A percentile compares a stretch with the other conserved stretches of the same genome.
phyloP scores from a whole-genome alignment of 495 filamentous ascomycete genomes.

The Astrocystis sublimbata region DNA sequence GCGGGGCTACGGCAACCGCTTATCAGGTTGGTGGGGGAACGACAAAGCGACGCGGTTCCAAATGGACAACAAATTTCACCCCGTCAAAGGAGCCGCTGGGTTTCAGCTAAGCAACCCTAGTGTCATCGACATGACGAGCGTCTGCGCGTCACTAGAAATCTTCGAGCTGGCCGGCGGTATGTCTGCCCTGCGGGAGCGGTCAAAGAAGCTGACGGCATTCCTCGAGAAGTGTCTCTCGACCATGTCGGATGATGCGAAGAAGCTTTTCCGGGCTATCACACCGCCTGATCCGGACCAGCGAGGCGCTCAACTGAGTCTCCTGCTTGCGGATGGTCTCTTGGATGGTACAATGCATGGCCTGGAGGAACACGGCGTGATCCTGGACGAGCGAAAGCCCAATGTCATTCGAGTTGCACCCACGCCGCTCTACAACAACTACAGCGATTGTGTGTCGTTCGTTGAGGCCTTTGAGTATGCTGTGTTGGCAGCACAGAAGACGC shows the following conservation, averaged over 20 bases:
- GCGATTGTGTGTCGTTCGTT: slow-evolving; percentile 77
- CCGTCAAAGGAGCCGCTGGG: slow-evolving; percentile 67
- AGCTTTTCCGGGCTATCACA: slow-evolving; percentile 76
- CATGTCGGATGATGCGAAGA: slow-evolving; percentile 43
- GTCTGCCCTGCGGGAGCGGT: slow-evolving; percentile 69
- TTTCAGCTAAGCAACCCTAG: slow-evolving; percentile 72
- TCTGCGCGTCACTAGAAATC: slow-evolving; percentile 75
- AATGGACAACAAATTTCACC: slow-evolving; percentile 78
- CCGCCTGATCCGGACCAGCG: slow-evolving; percentile 69
- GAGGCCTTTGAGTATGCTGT: slow-evolving; percentile 60
- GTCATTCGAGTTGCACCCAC: slow-evolving; percentile 91
- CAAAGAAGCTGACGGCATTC: slow-evolving; percentile 73
- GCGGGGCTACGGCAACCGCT: slow-evolving; percentile 52
- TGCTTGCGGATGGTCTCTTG: slow-evolving; percentile 66
- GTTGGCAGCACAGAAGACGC: slow-evolving; percentile 28
- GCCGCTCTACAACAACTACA: slow-evolving; percentile 84
- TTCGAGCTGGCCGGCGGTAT: slow-evolving; percentile 73
- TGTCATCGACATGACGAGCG: slow-evolving; percentile 65
- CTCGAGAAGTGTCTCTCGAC: slow-evolving; percentile 67
- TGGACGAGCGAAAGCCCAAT: slow-evolving; percentile 87
- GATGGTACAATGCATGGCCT: slow-evolving; percentile 67
- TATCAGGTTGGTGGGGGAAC: slow-evolving; percentile 91
- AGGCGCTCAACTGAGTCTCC: slow-evolving; percentile 84
- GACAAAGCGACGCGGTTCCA: slow-evolving; percentile 73
- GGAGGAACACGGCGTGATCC: slow-evolving; percentile 69